Conservation (phyloP, 352 stramenopile species). For the Phytopythium mirpurense region DNA sequence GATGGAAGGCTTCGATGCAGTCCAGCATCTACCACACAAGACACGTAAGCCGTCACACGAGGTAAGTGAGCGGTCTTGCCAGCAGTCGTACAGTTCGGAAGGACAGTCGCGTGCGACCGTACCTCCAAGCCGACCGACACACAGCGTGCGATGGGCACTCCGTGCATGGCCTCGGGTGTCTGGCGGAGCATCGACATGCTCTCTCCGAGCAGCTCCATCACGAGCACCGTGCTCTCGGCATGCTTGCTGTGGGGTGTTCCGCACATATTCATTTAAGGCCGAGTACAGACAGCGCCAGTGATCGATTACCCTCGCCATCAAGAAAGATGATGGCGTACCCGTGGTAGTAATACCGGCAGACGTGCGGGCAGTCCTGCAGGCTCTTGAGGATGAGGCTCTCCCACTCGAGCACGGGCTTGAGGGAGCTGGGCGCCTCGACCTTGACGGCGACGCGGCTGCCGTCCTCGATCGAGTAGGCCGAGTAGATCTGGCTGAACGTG, state of each 20-base stretch:
- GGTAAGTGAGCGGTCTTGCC: background rate
- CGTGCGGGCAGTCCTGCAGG: conserved; percentile 75
- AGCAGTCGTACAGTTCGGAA: background rate
- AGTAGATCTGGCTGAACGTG: conserved; percentile 89
- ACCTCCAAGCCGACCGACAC: conserved; percentile 66
- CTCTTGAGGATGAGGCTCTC: conserved; percentile 85
- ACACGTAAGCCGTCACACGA: background rate
- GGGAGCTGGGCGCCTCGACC: conserved; percentile 76
- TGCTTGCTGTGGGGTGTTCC: conserved; percentile 37
- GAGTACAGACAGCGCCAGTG: too few species aligned
- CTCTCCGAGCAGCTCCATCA: conserved; percentile 86
- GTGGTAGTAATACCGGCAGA: conserved; percentile 84
- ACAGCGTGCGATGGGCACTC: conserved; percentile 65
- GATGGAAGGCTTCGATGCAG: conserved; percentile 84
- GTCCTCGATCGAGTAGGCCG: conserved; percentile 71
- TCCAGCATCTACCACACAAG: conserved; percentile 80
- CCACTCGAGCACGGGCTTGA: conserved; percentile 88
- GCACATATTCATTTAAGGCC: background rate
- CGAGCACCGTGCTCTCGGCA: conserved; percentile 79
- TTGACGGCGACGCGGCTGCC: conserved; percentile 80
- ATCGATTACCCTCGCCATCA: too few species aligned
- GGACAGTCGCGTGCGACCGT: too few species aligned
- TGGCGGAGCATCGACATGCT: conserved; percentile 88
- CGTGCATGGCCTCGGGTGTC: conserved; percentile 72
- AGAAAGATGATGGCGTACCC: conserved; percentile 22